Base-by-base conservation (phyloP, 2,329 filamentous ascomycete species). In the Venturia carpophila region DNA sequence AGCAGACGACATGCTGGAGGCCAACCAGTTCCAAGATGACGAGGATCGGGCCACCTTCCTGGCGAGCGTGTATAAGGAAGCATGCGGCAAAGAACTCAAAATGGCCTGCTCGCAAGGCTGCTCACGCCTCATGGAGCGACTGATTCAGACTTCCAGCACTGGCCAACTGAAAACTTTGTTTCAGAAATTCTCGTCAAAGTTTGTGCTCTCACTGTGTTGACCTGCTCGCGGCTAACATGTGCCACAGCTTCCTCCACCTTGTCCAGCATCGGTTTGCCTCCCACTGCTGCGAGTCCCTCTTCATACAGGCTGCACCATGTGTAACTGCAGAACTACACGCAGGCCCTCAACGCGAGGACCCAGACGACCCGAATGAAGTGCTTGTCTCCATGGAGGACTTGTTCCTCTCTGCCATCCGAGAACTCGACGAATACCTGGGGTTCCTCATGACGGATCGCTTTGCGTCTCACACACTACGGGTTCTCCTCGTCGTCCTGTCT, bases 231-330 rank as follows among this genome's bases (percentile, higher is more conserved):
- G 21, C 65, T 63, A 67, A 67, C 27, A 37, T 66, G 39, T 37
- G 21, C 49, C 6, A 43, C 70, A 84, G 82, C 76, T 96, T 97
- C 76, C 80, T 93, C 66, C 88, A 92, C 71, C 83, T 99, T 37
- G 87, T 97, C 63, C 92, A 95, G 74, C 94, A 99, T 77, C 89
- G 94, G 21, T 99, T 99, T 72, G 94, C 94, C 5, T 96, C 92
- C 67, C 94, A 99, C 79, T 97, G 93, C 77, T 97, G 92, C 74
- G 94, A 99, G 78, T 91, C 91, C 34, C 82, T 99, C 41, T 97
- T 99, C 75, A 80, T 92, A 61, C 86, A 90, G 68, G 89, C 90
- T 1, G 92, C 92, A 0, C 88, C 90, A 0, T 78, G 89, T 13
- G 89, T 96, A 45, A 89, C 88, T 17, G 80, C 87, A 67, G 92